Evolutionary conservation across 139 green algal genomes (phyloP).

Genomic region (Volvox africanus): DNA sequence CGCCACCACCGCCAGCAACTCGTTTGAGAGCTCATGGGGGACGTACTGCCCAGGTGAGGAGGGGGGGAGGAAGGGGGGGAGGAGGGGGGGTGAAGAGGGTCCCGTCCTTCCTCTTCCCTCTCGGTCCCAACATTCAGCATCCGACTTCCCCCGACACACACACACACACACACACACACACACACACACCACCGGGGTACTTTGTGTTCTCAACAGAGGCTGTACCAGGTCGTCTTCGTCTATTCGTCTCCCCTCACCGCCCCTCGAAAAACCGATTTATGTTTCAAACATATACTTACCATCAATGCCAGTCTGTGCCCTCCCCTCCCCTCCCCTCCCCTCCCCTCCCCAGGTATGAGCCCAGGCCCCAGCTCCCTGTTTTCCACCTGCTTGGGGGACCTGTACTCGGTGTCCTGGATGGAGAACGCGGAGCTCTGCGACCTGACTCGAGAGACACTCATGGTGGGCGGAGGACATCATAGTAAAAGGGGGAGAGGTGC

Average conservation of each 20-base stretch:
- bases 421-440: constrained; percentile 89
- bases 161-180: too few species aligned
- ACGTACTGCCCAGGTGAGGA: constrained; percentile 89
- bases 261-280: too few species aligned
- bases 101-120: too few species aligned
- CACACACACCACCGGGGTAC: too few species aligned
- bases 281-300: too few species aligned
- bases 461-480: constrained; percentile 80
- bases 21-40: constrained; percentile 90
- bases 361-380: constrained; percentile 29
- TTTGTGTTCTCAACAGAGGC: too few species aligned
- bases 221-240: too few species aligned
- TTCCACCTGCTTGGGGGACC: constrained; percentile 94
- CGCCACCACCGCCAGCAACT: constrained; percentile 91
- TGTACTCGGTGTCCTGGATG: constrained; percentile 96
- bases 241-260: too few species aligned
- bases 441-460: constrained; percentile 84
- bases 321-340: background rate
- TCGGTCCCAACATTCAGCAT: too few species aligned
- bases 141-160: too few species aligned
- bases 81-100: background rate
- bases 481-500: too few species aligned
- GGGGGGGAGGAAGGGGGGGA: constrained; percentile 37
- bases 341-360: constrained; percentile 38
- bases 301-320: too few species aligned